These are phyloP conservation scores for Geotrichum klebahnii DNA, from an alignment of 1,139 yeast species.

Conservation along the genomic window DNA sequence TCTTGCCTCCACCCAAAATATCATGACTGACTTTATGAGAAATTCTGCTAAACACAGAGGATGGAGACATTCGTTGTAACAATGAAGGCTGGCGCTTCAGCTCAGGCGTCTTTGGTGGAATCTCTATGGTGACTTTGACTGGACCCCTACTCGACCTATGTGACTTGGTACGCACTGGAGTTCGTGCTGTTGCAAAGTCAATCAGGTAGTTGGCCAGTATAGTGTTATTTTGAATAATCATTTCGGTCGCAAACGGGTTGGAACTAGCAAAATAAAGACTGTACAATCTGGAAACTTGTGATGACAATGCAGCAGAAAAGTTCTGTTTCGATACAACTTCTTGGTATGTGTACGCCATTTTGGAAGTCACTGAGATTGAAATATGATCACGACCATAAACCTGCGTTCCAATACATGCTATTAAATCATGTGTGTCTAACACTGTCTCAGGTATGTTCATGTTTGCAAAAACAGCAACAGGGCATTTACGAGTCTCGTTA, in stretches of 20 bases:
- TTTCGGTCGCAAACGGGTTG: slow-evolving; percentile 30
- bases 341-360: slow-evolving; percentile 33
- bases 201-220: slow-evolving; percentile 30
- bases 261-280: slow-evolving; percentile 37
- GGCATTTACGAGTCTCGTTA: slow-evolving; percentile 49
- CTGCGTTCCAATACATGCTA: slow-evolving; percentile 41
- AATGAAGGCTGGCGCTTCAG: slow-evolving; percentile 2
- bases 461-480: slow-evolving; percentile 64
- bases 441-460: slow-evolving; percentile 40
- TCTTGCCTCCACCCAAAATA: neutral
- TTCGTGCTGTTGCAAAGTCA: slow-evolving; percentile 31
- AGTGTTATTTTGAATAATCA: slow-evolving; percentile 31
- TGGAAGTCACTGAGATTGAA: slow-evolving; percentile 29
- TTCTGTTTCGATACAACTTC: slow-evolving; percentile 29
- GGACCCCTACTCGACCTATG: neutral
- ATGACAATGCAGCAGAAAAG: slow-evolving; percentile 31
- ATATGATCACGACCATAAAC: slow-evolving; percentile 20
- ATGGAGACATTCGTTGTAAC: slow-evolving; percentile 10
- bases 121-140: neutral
- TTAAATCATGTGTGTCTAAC: slow-evolving; percentile 42
- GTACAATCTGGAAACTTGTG: slow-evolving; percentile 37
- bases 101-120: neutral
- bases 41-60: slow-evolving; percentile 8
- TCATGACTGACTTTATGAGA: slow-evolving; percentile 6
- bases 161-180: slow-evolving; percentile 9